phyloP scores from a whole-genome alignment of 2,329 filamentous ascomycete genomes.

The Microascus cirrosus region DNA sequence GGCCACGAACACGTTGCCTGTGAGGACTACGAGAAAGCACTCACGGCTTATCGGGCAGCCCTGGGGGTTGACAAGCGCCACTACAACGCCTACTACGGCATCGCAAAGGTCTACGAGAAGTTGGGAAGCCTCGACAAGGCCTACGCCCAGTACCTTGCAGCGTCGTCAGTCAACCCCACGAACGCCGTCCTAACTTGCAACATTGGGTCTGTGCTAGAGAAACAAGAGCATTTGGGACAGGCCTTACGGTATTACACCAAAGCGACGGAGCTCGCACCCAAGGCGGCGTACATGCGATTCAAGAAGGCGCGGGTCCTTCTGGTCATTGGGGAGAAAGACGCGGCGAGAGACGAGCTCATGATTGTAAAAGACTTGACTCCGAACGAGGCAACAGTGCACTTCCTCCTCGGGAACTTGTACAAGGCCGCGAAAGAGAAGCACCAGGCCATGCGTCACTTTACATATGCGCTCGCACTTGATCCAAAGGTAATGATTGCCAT shows the following conservation, averaged over 20 bases:
- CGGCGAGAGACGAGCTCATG: constrained; percentile 72
- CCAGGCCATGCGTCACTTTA: constrained; percentile 85
- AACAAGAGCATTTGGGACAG: constrained; percentile 68
- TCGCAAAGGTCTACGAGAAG: constrained; percentile 74
- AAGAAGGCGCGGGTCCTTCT: constrained; percentile 85
- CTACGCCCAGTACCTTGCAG: constrained; percentile 81
- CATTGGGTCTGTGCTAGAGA: constrained; percentile 82
- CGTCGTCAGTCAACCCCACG: constrained; percentile 80
- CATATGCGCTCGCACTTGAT: constrained; percentile 87
- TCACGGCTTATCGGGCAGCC: constrained; percentile 75
- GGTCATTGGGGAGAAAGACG: constrained; percentile 57
- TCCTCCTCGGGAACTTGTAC: constrained; percentile 78
- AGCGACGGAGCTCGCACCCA: constrained; percentile 72
- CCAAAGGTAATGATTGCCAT: constrained; percentile 60
- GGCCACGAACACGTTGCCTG: constrained; percentile 93
- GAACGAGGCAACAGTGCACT: constrained; percentile 93
- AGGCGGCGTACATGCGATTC: constrained; percentile 75
- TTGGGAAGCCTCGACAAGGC: constrained; percentile 86
- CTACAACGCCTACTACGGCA: constrained; percentile 98
- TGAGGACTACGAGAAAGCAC: constrained; percentile 93
- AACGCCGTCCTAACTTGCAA: constrained; percentile 89
- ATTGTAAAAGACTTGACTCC: constrained; percentile 85
- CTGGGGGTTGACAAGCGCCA: constrained; percentile 80
- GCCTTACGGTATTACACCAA: constrained; percentile 74
- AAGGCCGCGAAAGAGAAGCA: constrained; percentile 61